phyloP scores from a whole-genome alignment of 306 rosid genomes.

The Sechiopsis laciniata region DNA sequence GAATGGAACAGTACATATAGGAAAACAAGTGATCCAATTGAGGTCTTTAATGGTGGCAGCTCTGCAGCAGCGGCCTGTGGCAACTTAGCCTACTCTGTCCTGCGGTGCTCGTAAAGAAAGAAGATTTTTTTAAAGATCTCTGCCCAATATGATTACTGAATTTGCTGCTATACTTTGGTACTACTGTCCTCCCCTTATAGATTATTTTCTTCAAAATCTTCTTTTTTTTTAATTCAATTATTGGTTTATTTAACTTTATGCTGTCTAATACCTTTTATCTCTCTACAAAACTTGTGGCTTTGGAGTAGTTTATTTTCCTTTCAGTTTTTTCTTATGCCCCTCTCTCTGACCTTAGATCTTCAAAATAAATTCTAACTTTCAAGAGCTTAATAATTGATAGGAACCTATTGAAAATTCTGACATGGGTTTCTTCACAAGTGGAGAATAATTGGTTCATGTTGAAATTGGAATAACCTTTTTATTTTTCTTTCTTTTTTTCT shows the following conservation, averaged over 20 bases:
- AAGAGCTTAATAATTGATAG: constrained; percentile 14
- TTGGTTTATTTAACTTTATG: constrained; percentile 21
- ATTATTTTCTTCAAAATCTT: constrained; percentile 11
- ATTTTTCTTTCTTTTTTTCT: background rate
- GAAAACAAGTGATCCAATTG: background rate
- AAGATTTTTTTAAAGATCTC: constrained; percentile 17
- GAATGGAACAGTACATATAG: constrained; percentile 16
- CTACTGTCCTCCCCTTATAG: constrained; percentile 7
- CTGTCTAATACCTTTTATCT: constrained; percentile 6
- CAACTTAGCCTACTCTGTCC: constrained; percentile 9
- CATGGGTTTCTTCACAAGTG: constrained; percentile 15
- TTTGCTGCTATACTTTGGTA: constrained; percentile 20
- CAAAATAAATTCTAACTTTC: constrained; percentile 12
- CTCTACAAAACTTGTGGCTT: constrained; percentile 4
- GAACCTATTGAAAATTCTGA: constrained; percentile 12
- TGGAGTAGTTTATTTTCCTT: constrained; percentile 7
- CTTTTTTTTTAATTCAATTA: constrained; percentile 7
- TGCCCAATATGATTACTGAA: constrained; percentile 20
- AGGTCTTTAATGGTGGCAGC: constrained; percentile 12
- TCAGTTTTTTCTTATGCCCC: constrained; percentile 12
- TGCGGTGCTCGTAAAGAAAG: background rate
- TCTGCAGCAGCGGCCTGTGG: constrained; percentile 14
- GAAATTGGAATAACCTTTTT: constrained; percentile 8
- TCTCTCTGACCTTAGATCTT: constrained; percentile 20
- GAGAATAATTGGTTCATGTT: constrained; percentile 18